phyloP scores from a whole-genome alignment of 257 asterid species.

The Solanum clarkiae region DNA sequence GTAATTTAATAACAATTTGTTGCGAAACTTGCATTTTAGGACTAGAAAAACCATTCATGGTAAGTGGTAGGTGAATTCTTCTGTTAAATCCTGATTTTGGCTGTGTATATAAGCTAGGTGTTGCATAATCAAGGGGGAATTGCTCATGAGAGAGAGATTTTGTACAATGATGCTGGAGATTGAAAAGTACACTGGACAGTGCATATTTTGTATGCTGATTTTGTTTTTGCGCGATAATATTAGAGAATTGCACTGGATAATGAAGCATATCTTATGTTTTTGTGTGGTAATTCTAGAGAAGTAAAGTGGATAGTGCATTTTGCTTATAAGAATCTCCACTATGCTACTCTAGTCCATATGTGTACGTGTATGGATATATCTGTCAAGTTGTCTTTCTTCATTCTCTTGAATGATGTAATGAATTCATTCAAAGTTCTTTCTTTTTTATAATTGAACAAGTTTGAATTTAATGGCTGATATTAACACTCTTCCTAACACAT shows the following conservation, averaged over 20 bases:
- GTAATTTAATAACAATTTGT: background rate
- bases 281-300: background rate
- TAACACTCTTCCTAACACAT: background rate
- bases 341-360: background rate
- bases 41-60: background rate
- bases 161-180: background rate
- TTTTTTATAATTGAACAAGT: background rate
- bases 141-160: background rate
- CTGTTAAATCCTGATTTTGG: background rate
- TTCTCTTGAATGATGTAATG: background rate
- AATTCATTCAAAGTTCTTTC: background rate
- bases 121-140: background rate
- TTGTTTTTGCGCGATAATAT: background rate
- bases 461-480: background rate
- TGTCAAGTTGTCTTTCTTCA: background rate
- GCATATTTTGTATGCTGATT: background rate
- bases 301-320: background rate
- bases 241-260: background rate
- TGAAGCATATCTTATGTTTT: background rate
- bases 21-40: background rate
- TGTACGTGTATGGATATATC: background rate
- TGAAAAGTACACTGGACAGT: background rate
- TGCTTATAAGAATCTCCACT: background rate
- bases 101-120: background rate
- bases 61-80: background rate